Evolutionary conservation across 2,329 filamentous ascomycete species (phyloP), one percentile per base, ranked within the genome.

Genomic region (Phaeosphaeria sp.): DNA sequence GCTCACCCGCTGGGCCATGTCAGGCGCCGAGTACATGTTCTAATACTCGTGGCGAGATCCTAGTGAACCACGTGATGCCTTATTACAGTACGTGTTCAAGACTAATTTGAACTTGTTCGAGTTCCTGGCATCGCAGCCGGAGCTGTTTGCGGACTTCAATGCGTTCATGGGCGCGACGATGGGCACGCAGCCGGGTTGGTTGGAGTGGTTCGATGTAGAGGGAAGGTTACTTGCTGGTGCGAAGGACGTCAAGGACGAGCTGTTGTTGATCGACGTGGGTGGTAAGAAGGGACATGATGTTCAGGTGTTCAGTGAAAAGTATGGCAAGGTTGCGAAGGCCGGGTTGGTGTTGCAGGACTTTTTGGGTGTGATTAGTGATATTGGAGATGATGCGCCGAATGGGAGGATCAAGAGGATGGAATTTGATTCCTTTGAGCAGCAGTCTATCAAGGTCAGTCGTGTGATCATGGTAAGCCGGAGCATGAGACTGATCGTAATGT

Each of bases 341-440:
- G 20, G 11, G 11, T 21, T 43, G 40, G 40, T 25, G 20, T 46
- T 46, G 22, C 43, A 46, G 43, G 22, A 46, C 17, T 7, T 18
- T 4, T 9, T 21, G 8, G 21, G 21, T 17, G 18, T 25, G 8
- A 46, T 49, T 33, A 25, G 20, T 17, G 46, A 25, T 4, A 30
- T 49, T 25, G 24, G 56, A 48, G 21, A 66, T 66, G 55, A 64
- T 53, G 8, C 61, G 74, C 49, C 20, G n/a, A n/a, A 43, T 7
- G 20, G 40, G n/a, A 43, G 40, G 17, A 43, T 43, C n/a, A 21
- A 7, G 40, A 43, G 20, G 40, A 43, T 43, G 40, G 40, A n/a
- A 18, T 15, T 18, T 43, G 66, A 76, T 55, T 76, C 75, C 57
- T 77, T 75, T 55, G 55, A 55, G 3, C 59, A 58, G 17, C 73